A percentile compares a stretch with the other conserved stretches of the same genome.
Conservation (phyloP, 2,329 filamentous ascomycete genomes). For the Aurifilum marmelostoma region DNA sequence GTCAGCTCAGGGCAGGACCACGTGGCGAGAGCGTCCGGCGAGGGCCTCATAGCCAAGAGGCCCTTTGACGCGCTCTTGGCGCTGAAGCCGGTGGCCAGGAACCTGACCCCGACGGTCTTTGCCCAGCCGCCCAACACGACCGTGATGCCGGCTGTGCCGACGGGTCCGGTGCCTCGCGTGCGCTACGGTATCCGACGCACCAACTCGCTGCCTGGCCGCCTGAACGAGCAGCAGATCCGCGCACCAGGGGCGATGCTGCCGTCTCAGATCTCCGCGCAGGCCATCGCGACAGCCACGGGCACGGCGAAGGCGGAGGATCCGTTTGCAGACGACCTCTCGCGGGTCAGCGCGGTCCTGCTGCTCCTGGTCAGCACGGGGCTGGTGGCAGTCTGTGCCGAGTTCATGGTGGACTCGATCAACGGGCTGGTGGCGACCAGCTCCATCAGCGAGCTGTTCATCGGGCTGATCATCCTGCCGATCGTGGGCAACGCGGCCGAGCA, state of each 20-base stretch:
- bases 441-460: slow-evolving; percentile 70
- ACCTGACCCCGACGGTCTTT: slow-evolving; percentile 74
- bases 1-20: slow-evolving; percentile 32
- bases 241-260: slow-evolving; percentile 56
- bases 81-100: slow-evolving; percentile 65
- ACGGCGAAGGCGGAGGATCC: slow-evolving; percentile 36
- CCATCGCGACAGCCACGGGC: slow-evolving; percentile 38
- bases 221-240: slow-evolving; percentile 53
- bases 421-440: slow-evolving; percentile 60
- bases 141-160: slow-evolving; percentile 35
- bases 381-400: slow-evolving; percentile 71
- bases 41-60: slow-evolving; percentile 38
- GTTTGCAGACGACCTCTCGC: slow-evolving; percentile 42
- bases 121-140: slow-evolving; percentile 46
- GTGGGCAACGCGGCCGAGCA: slow-evolving; percentile 76
- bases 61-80: slow-evolving; percentile 62
- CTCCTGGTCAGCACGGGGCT: slow-evolving; percentile 66
- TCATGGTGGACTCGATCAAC: slow-evolving; percentile 70
- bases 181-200: slow-evolving; percentile 71
- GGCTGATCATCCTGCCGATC: slow-evolving; percentile 73
- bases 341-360: slow-evolving; percentile 54
- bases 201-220: slow-evolving; percentile 72
- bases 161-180: slow-evolving; percentile 58
- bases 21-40: slow-evolving; percentile 12
- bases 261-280: slow-evolving; percentile 47